Percentiles rank a stretch among this genome's conserved stretches.
Evolutionary conservation across 129 eudicot genomes (phyloP).

Genomic region (Lactuca saligna): DNA sequence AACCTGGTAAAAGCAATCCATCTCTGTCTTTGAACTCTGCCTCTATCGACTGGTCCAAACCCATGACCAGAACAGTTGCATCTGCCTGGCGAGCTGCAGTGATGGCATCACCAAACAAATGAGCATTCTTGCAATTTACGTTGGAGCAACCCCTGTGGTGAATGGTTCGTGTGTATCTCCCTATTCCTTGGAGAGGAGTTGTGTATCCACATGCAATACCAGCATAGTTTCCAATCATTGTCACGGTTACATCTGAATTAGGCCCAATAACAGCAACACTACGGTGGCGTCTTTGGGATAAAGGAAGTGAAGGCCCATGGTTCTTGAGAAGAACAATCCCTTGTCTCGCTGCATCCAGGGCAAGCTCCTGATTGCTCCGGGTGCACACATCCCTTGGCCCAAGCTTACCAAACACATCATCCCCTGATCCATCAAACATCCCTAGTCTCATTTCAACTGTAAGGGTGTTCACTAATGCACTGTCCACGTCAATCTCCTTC

Average conservation of each 20-base stretch:
- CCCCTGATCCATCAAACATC: slow-evolving; percentile 67
- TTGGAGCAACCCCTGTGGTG: slow-evolving; percentile 63
- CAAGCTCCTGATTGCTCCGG: slow-evolving; percentile 68
- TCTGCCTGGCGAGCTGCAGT: slow-evolving; percentile 67
- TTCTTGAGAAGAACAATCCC: slow-evolving; percentile 89
- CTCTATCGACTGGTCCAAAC: slow-evolving; percentile 79
- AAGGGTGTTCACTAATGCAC: slow-evolving; percentile 55
- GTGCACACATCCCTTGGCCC: slow-evolving; percentile 80
- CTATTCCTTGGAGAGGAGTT: slow-evolving; percentile 74
- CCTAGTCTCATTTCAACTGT: slow-evolving; percentile 90
- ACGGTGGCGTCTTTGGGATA: slow-evolving; percentile 55
- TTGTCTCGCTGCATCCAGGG: slow-evolving; percentile 86
- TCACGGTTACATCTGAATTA: slow-evolving; percentile 71
- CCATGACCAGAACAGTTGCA: slow-evolving; percentile 73
- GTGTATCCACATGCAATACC: slow-evolving; percentile 82
- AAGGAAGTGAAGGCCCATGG: slow-evolving; percentile 62
- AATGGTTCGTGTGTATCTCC: slow-evolving; percentile 49
- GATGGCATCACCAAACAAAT: slow-evolving; percentile 56
- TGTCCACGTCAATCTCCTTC: slow-evolving; percentile 54
- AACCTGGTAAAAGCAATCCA: slow-evolving; percentile 66
- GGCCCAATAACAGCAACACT: slow-evolving; percentile 91
- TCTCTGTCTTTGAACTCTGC: slow-evolving; percentile 71
- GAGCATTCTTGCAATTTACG: slow-evolving; percentile 50
- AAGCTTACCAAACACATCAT: slow-evolving; percentile 61
- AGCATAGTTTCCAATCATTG: slow-evolving; percentile 97